These are phyloP conservation scores for Pogostemon cablin DNA, from an alignment of 257 asterid species.

Conservation along the genomic window DNA sequence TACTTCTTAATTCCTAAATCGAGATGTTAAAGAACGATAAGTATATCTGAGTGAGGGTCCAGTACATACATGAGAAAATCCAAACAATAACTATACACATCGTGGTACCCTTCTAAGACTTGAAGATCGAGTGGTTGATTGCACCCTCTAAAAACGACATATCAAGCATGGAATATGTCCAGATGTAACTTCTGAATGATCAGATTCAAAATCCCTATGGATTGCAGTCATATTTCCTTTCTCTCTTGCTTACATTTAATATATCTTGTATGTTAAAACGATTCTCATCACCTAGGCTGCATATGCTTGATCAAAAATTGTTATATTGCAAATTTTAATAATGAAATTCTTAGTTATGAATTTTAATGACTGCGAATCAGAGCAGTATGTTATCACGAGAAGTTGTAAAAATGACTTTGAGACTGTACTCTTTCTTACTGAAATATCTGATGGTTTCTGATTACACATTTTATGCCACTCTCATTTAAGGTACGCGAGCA, in stretches of 20 bases:
- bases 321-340: not conserved
- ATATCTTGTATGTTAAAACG: not conserved
- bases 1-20: not conserved
- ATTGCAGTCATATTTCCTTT: conserved; percentile 5
- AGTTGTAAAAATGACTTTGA: conserved; percentile 22
- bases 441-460: conserved; percentile 30
- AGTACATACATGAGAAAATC: not conserved
- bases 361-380: conserved; percentile 13
- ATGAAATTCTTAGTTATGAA: conserved; percentile 15
- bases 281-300: conserved; percentile 20
- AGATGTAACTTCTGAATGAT: conserved; percentile 8
- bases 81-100: not conserved
- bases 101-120: not conserved
- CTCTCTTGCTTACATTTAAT: not conserved
- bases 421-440: conserved; percentile 25
- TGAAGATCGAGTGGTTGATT: not conserved
- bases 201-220: not conserved
- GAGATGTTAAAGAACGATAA: not conserved
- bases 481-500: conserved; percentile 77
- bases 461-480: conserved; percentile 29
- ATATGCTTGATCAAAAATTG: not conserved
- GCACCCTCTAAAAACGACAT: not conserved
- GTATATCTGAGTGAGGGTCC: not conserved
- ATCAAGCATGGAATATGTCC: not conserved
- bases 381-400: conserved; percentile 19